These are phyloP conservation scores for Phialophora expanda DNA, from an alignment of 2,329 filamentous ascomycete species.

Conservation along the genomic window DNA sequence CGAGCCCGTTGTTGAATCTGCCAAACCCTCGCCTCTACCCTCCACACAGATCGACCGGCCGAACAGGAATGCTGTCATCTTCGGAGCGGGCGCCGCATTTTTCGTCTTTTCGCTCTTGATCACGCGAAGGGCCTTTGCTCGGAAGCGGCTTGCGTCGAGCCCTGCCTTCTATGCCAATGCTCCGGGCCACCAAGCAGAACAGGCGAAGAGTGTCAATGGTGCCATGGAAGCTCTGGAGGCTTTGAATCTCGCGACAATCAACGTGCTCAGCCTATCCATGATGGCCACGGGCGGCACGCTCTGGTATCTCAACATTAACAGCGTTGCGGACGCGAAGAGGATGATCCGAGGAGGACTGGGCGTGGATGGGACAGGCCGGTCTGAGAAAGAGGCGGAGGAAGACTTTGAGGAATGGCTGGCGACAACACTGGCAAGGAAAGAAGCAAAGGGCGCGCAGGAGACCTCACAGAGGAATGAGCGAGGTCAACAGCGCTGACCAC, in stretches of 20 bases:
- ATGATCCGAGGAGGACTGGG: slow-evolving; percentile 64
- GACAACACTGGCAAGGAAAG: slow-evolving; percentile 55
- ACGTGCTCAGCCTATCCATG: slow-evolving; percentile 76
- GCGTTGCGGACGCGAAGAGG: slow-evolving; percentile 67
- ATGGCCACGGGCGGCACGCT: slow-evolving; percentile 74
- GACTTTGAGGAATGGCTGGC: slow-evolving; percentile 62
- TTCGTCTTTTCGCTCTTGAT: slow-evolving; percentile 73
- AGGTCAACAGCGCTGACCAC: slow-evolving; percentile 28
- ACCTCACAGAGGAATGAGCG: slow-evolving; percentile 31
- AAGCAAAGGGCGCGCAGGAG: slow-evolving; percentile 41
- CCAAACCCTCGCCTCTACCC: slow-evolving; percentile 21
- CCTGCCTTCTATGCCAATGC: slow-evolving; percentile 72
- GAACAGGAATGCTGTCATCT: slow-evolving; percentile 66
- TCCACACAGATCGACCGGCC: slow-evolving; percentile 29
- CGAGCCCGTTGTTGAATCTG: slow-evolving; percentile 11
- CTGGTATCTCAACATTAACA: slow-evolving; percentile 78
- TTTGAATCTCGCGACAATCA: slow-evolving; percentile 83
- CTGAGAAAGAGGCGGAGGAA: slow-evolving; percentile 57
- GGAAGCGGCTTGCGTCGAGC: slow-evolving; percentile 64
- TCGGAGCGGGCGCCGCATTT: slow-evolving; percentile 77
- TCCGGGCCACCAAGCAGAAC: slow-evolving; percentile 48
- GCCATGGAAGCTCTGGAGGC: slow-evolving; percentile 79
- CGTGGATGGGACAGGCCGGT: slow-evolving; percentile 62
- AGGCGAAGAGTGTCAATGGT: slow-evolving; percentile 59
- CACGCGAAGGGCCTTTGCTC: slow-evolving; percentile 71